Evolutionary conservation across 148 eudicot species (phyloP).

Genomic region (Salicornia ramosissima): DNA sequence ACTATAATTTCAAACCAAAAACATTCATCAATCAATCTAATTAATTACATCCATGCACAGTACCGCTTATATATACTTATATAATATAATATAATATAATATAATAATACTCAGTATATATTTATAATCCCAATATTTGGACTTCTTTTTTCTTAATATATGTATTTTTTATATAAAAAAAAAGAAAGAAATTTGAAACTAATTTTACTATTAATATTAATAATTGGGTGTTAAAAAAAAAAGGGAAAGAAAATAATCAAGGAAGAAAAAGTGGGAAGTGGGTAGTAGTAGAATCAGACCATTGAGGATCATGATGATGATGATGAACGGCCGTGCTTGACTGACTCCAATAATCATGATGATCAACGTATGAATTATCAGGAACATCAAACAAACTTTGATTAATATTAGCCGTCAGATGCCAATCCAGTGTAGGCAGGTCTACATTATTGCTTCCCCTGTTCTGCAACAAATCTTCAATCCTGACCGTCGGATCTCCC

Average conservation of each 20-base stretch:
- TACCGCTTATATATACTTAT: too few species aligned
- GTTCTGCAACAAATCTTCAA: conserved; percentile 21
- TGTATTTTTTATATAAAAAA: too few species aligned
- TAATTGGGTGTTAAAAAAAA: not conserved
- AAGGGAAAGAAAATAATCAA: not conserved
- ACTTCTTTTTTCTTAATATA: too few species aligned
- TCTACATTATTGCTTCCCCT: conserved; percentile 19
- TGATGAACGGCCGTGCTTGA: conserved; percentile 5
- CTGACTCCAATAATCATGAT: conserved; percentile 6
- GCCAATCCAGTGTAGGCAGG: conserved; percentile 4
- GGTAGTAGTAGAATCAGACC: conserved; percentile 13
- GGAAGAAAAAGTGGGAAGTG: conserved; percentile 22
- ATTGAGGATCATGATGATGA: conserved; percentile 7
- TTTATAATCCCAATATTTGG: too few species aligned
- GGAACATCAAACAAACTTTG: conserved; percentile 19
- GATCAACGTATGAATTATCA: conserved; percentile 11
- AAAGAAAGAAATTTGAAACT: too few species aligned
- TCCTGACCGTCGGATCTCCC: conserved; percentile 18
- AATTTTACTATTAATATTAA: too few species aligned
- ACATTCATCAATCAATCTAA: too few species aligned
- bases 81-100: too few species aligned
- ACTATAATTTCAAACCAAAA: too few species aligned
- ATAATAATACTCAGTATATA: too few species aligned
- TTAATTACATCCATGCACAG: too few species aligned
- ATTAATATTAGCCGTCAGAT: conserved; percentile 2